A percentile compares a stretch with the other conserved stretches of the same genome.
phyloP scores from a whole-genome alignment of 257 asterid genomes.

The Solanum neorickii region DNA sequence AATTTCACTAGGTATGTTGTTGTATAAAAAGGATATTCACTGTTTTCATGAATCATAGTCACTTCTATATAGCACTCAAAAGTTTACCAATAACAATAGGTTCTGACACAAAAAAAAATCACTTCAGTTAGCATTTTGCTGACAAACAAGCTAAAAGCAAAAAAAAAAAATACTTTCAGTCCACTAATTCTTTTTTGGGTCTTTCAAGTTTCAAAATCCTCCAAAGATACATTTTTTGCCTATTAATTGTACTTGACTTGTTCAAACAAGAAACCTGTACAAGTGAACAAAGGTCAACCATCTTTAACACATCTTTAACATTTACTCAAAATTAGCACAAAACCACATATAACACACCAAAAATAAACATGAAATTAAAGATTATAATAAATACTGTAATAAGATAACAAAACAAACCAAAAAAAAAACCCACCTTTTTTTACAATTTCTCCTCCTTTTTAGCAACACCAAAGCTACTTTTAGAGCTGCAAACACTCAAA shows the following conservation, averaged over 20 bases:
- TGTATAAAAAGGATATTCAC: neutral
- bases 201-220: neutral
- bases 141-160: neutral
- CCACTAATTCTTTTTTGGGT: neutral
- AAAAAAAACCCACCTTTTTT: slow-evolving; percentile 19
- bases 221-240: neutral
- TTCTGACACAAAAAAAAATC: neutral
- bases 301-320: slow-evolving; percentile 19
- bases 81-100: neutral
- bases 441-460: slow-evolving; percentile 11
- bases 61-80: neutral
- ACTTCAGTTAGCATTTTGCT: neutral
- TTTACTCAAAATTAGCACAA: slow-evolving; percentile 11
- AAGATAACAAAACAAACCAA: neutral
- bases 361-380: neutral
- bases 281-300: neutral
- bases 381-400: neutral
- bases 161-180: neutral
- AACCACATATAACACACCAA: neutral
- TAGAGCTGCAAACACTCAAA: slow-evolving; percentile 18
- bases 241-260: neutral
- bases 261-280: neutral
- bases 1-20: neutral
- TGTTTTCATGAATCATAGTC: neutral
- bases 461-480: slow-evolving; percentile 18